Base-by-base conservation (phyloP, 768 basidiomycete species). In the Amanita rimosa region DNA sequence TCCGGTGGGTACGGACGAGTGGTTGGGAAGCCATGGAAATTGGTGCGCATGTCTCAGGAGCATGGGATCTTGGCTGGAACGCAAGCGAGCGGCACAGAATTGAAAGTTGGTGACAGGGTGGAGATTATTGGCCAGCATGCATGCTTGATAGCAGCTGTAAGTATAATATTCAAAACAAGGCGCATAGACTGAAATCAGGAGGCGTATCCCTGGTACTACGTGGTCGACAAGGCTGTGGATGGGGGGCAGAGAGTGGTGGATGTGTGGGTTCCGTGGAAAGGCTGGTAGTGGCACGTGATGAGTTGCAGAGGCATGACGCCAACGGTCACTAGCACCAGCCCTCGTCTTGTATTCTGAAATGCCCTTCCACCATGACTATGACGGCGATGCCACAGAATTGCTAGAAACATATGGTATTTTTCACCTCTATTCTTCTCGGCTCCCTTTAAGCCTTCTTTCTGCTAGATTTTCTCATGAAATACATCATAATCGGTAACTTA, bases 401-500 rank as follows among this genome's bases (percentile, higher is more conserved):
- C 64, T 94, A 56, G 93, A 96, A 67, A 91, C 92, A 53, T 97
- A 97, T 65, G 93, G 93, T 92, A 31, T 48, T 75, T 42, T 39
- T 19, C 26, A 16, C 35, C 26, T 44, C 22, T 46, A n/a, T 26
- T 16, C 13, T 29, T 34, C 10, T 17, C 29, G 21, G 29, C 50
- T 44, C 49, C 45, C 51, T 52, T 46, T 55, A 56, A 60, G 53
- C 48, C 50, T 36, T 13, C 27, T 40, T 55, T 13, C 39, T 50
- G 49, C 39, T 65, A 96, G 96, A 99, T 69, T 98, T 96, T 65
- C 78, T 99, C 56, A 91, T 97, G 83, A 99, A 99, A 71, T 92
- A 93, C 67, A 96, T 97, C 61, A 79, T 98, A 56, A 91, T 97
- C 58, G 95, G 95, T 90, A 56, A 51, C 72, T 42, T 40, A 42